Evolutionary conservation across 164 flowering plant species (phyloP).

Genomic region (Annona cherimola): DNA sequence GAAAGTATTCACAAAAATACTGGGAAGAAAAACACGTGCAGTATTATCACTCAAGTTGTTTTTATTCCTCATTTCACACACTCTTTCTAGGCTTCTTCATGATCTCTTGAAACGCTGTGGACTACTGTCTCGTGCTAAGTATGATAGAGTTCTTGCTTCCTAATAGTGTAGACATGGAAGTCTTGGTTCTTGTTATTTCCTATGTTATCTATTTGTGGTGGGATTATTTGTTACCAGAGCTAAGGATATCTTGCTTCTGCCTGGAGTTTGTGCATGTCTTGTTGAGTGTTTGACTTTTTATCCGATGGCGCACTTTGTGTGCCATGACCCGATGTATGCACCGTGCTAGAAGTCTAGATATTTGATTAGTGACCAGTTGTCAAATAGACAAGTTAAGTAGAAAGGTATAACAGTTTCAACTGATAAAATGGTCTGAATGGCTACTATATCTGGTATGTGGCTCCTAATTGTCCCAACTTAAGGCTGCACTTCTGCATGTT

Average conservation of each 20-base stretch:
- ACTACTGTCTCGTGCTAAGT: not conserved
- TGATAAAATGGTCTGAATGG: no score
- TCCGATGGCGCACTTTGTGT: not conserved
- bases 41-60: no score
- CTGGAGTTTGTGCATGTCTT: not conserved
- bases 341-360: not conserved
- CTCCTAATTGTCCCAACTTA: no score
- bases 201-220: not conserved
- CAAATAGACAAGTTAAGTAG: not conserved
- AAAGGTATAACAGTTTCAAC: no score
- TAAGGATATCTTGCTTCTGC: not conserved
- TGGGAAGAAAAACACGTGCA: no score
- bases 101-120: not conserved
- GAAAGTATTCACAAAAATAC: no score
- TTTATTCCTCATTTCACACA: not conserved
- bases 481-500: no score
- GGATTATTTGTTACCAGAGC: not conserved
- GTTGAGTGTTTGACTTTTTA: not conserved
- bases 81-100: not conserved
- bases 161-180: not conserved
- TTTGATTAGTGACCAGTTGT: not conserved
- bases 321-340: not conserved
- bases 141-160: not conserved
- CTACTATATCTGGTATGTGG: no score
- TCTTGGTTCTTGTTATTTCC: not conserved